These are phyloP conservation scores for Kwoniella sp. DNA, from an alignment of 768 basidiomycete species.

Conservation along the genomic window DNA sequence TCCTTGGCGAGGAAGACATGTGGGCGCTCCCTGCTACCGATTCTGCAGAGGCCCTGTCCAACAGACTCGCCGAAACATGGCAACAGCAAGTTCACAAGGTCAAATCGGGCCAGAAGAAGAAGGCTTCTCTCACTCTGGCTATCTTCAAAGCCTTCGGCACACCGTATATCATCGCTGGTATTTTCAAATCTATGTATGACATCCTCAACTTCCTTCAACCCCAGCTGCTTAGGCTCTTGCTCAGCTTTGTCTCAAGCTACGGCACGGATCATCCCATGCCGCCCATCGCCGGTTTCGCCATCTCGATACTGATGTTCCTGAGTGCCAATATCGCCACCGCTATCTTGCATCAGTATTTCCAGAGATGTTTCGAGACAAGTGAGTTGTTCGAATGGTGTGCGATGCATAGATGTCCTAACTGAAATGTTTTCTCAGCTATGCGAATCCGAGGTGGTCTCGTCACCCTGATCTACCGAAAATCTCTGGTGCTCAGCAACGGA, in stretches of 20 bases:
- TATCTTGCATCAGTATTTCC: conserved; percentile 86
- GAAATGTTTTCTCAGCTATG: conserved; percentile 60
- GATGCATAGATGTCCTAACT: conserved; percentile 24
- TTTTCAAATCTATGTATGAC: conserved; percentile 79
- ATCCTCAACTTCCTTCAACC: conserved; percentile 81
- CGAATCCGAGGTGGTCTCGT: conserved; percentile 88
- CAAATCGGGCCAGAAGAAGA: conserved; percentile 50
- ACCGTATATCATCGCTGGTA: conserved; percentile 62
- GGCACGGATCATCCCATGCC: conserved; percentile 56
- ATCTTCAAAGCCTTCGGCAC: conserved; percentile 76
- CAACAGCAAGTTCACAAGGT: conserved; percentile 59
- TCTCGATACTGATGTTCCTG: conserved; percentile 77
- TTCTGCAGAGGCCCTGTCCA: conserved; percentile 69
- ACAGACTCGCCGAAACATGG: conserved; percentile 66
- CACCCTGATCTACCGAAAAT: conserved; percentile 80
- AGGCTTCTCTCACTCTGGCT: conserved; percentile 68
- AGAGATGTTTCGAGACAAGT: conserved; percentile 62
- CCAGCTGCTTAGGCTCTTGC: conserved; percentile 74
- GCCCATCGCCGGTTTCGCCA: conserved; percentile 69
- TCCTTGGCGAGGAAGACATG: conserved; percentile 82
- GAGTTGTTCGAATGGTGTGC: conserved; percentile 17
- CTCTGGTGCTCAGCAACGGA: conserved; percentile 80
- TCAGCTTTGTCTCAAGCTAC: conserved; percentile 80
- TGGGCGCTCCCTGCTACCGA: conserved; percentile 71
- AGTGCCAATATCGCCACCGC: conserved; percentile 77